phyloP scores from a whole-genome alignment of 371 early-diverging fungal species.

The Mortierella sp. region DNA sequence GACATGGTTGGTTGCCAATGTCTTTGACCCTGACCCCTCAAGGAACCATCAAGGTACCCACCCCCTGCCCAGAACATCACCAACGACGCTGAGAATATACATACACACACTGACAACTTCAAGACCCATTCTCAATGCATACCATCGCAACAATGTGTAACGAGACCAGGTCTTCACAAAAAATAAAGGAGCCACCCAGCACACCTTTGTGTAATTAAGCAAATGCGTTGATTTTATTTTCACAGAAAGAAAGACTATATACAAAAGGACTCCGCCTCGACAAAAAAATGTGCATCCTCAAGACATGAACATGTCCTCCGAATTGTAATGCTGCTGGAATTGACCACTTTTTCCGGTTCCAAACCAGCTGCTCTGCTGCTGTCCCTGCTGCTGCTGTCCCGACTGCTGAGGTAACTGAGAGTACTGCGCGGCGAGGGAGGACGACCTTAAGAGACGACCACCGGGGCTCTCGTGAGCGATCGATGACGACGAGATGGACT shows the following conservation, averaged over 20 bases:
- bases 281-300: neutral
- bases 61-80: too few relatives aligned
- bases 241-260: neutral
- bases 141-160: neutral
- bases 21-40: neutral
- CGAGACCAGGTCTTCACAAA: neutral
- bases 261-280: neutral
- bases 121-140: neutral
- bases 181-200: neutral
- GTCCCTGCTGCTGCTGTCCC: neutral
- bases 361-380: neutral
- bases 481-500: neutral
- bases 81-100: neutral
- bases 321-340: neutral
- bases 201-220: too few relatives aligned
- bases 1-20: neutral
- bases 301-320: constrained; percentile 4
- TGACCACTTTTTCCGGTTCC: neutral
- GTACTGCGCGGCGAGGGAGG: neutral
- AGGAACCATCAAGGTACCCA: too few relatives aligned
- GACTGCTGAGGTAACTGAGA: neutral
- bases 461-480: neutral
- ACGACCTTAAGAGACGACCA: neutral
- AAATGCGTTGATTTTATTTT: neutral
- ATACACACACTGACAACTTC: neutral